Conservation (phyloP, 495 filamentous ascomycete species). For the Penicillium canescens region DNA sequence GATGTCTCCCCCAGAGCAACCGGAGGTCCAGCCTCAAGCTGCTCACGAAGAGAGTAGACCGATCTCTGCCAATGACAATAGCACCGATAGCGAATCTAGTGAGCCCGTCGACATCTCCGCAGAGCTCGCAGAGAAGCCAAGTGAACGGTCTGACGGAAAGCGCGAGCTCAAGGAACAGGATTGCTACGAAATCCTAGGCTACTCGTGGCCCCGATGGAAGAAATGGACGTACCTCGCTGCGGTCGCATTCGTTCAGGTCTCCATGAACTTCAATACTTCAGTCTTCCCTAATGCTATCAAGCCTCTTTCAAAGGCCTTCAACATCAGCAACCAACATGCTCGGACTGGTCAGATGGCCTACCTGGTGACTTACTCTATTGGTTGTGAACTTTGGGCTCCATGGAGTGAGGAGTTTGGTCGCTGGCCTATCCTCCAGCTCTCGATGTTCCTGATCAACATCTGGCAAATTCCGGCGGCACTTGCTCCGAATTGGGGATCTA, state of each 20-base stretch:
- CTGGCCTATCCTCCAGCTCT: constrained; percentile 68
- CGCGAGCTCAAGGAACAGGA: constrained; percentile 64
- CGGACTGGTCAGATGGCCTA: constrained; percentile 67
- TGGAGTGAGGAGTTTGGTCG: constrained; percentile 78
- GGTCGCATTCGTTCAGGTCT: constrained; percentile 73
- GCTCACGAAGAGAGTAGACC: neutral
- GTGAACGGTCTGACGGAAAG: constrained; percentile 39
- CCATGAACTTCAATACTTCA: constrained; percentile 69
- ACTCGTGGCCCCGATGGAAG: constrained; percentile 61
- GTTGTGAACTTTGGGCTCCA: constrained; percentile 79
- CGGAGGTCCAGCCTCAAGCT: neutral
- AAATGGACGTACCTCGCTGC: constrained; percentile 73
- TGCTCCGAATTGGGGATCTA: constrained; percentile 65
- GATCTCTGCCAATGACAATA: neutral
- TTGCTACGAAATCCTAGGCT: constrained; percentile 65
- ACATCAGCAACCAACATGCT: constrained; percentile 62
- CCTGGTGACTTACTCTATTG: constrained; percentile 71
- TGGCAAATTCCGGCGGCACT: constrained; percentile 69
- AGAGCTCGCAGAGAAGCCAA: neutral
- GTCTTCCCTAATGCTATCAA: constrained; percentile 43
- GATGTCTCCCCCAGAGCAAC: constrained; percentile 7
- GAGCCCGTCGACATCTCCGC: neutral
- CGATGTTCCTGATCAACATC: constrained; percentile 69
- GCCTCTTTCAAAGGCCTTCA: constrained; percentile 60
- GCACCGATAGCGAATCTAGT: neutral